Evolutionary conservation across 2,329 filamentous ascomycete species (phyloP).

Genomic region (Alternaria sp.): DNA sequence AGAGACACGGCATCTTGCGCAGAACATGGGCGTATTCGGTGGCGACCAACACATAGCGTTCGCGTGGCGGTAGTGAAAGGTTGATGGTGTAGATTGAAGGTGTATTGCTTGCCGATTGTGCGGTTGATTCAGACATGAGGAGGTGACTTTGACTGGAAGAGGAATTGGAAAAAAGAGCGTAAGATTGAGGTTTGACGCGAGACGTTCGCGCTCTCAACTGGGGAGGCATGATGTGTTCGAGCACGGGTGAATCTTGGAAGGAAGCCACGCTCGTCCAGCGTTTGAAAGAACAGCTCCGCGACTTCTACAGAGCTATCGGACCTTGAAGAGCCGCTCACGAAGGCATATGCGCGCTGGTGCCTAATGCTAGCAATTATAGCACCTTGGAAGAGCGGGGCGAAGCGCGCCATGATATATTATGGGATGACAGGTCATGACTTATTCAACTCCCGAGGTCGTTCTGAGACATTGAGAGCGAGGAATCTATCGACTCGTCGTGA

Average conservation of each 20-base stretch:
- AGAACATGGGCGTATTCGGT: conserved; percentile 55
- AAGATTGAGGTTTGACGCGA: background rate
- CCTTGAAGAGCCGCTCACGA: background rate
- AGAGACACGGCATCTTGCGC: conserved; percentile 54
- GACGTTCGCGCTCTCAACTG: conserved; percentile 5
- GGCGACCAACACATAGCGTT: conserved; percentile 60
- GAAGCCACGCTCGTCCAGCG: conserved; percentile 1
- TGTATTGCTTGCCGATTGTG: background rate
- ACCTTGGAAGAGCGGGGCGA: background rate
- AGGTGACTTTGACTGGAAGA: background rate
- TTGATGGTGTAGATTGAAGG: conserved; percentile 59
- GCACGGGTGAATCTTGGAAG: background rate
- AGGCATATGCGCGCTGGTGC: background rate
- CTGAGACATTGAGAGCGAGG: background rate
- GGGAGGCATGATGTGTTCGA: conserved; percentile 2
- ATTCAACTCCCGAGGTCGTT: too few relatives aligned
- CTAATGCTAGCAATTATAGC: background rate
- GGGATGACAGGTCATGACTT: background rate
- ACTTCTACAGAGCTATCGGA: background rate
- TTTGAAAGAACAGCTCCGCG: background rate
- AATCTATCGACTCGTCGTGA: background rate
- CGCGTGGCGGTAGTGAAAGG: conserved; percentile 59
- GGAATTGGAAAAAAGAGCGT: background rate
- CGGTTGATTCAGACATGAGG: background rate
- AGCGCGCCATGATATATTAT: background rate